Base-by-base conservation (phyloP, 129 eudicot species). In the Silybum marianum region DNA sequence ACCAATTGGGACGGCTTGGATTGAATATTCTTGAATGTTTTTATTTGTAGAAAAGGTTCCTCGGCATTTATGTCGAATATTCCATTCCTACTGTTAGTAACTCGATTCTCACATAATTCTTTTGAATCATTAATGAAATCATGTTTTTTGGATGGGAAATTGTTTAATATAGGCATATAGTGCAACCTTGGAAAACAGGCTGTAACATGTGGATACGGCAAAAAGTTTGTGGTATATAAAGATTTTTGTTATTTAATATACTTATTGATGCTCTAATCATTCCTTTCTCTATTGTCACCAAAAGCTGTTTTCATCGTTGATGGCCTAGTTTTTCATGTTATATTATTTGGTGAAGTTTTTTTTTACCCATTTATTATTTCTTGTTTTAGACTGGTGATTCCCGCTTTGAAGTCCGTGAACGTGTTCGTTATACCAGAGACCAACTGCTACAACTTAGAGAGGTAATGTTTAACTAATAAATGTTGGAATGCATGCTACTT, bases 371-470 rank as follows among this genome's bases (percentile, higher is more conserved):
- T 69, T 10, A 23, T 78, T 13, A 46, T 25, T 25, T 46, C 78
- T 78, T 73, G 13, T 73, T 9, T 26, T 70, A 91, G 97, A 82
- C 86, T 76, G 94, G 92, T 65, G 97, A 91, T 63, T 80, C 87
- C 73, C 90, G 94, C n/a, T 86, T 88, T 81, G 94, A 91, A 28
- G 80, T 84, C 76, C 94, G 83, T 80, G 97, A 91, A 44, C 90
- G 90, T 11, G 84, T 91, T 78, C 86, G 86, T 19, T 91, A 84
- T 76, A 76, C 90, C 78, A 69, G 90, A 68, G 94, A 91, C 71
- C 90, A 88, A 86, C 90, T 91, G 76, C 72, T 89, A 71, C 91
- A 91, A 62, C 87, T 91, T 38, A 88, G 94, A 73, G 92, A 91
- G 97, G 97, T 91, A 86, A 70, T 28, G 54, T 66, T 25, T 73